These are phyloP conservation scores for Sphaerulina vaccinii DNA, from an alignment of 2,329 filamentous ascomycete genomes.

Conservation along the genomic window DNA sequence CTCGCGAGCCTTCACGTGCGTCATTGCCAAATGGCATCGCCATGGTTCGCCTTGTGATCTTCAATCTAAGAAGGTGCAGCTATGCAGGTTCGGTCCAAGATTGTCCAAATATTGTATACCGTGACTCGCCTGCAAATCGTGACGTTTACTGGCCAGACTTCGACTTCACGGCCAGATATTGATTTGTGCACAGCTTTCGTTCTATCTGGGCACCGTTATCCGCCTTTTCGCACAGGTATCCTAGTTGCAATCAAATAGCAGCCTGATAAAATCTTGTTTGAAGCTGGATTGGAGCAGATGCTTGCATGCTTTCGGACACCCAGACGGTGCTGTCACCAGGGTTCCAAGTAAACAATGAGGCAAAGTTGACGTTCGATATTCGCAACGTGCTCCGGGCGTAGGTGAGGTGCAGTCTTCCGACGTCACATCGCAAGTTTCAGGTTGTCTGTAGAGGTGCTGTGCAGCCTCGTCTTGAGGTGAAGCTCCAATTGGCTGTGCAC, in stretches of 20 bases:
- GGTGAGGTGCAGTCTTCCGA: too few relatives aligned
- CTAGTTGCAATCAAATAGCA: neutral
- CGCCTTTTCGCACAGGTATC: neutral
- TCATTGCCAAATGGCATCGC: constrained; percentile 16
- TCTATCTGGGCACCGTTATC: neutral
- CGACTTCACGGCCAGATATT: neutral
- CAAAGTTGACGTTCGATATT: neutral
- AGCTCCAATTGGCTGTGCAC: constrained; percentile 8
- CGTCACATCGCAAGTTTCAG: too few relatives aligned
- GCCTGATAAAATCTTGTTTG: neutral
- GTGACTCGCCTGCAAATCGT: neutral
- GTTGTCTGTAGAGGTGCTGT: too few relatives aligned
- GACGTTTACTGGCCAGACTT: neutral
- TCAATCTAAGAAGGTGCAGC: constrained; percentile 1
- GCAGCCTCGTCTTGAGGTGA: constrained; percentile 11
- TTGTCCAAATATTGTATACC: constrained; percentile 1
- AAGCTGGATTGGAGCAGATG: too few relatives aligned
- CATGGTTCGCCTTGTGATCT: constrained; percentile 7
- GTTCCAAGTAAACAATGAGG: neutral
- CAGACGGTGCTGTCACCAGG: neutral
- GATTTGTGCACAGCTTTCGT: neutral
- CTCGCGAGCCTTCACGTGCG: constrained; percentile 13
- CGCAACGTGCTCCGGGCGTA: neutral
- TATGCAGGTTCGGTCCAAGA: constrained; percentile 8
- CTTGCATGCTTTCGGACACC: neutral